Base-by-base conservation (phyloP, 768 basidiomycete genomes). In the Sarcodon sp. region DNA sequence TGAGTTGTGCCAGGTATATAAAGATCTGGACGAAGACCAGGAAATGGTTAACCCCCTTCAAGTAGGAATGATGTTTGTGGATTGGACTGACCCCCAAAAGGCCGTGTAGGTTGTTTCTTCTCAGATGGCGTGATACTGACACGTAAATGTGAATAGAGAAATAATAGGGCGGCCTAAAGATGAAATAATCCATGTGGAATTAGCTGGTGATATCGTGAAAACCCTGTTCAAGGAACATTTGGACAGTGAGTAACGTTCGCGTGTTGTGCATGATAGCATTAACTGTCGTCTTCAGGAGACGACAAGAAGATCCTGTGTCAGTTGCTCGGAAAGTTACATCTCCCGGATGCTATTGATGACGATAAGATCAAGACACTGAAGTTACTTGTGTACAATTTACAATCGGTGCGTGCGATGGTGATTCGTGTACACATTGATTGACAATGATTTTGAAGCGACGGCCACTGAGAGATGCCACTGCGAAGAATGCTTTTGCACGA, bases 61-160 rank as follows among this genome's bases (percentile, higher is more conserved):
- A 56, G 79, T 89, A 50, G 81, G 79, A 0, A 66, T 80, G n/a
- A 73, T 92, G 64, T 72, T 93, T 57, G 71, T 83, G 2, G 89
- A 92, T 54, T 94, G 91, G 90, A 87, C 85, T 3, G 83, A 93
- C 59, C 85, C 88, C 0, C 70, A 77, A 57, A 89, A 87, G 57
- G 73, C 75, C 34, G 72, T 77, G 58, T 75, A 57, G 68, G 69
- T 64, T 58, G 64, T 67, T 11, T 9, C 38, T 8, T 5, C 7
- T 39, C 44, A 27, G 4, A 33, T 15, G 36, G 45, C 36, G 46
- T 4, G 45, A 18, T 32, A 41, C 50, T 32, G 48, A n/a, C 27
- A 8, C 35, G 47, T 50, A 16, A 48, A 35, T 33, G 35, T 54
- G 6, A 48, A 11, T 16, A 76, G 75, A 21, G 69, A 70, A 38